Evolutionary conservation across 768 basidiomycete genomes (phyloP).

Genomic region (Pleurotus tuoliensis): DNA sequence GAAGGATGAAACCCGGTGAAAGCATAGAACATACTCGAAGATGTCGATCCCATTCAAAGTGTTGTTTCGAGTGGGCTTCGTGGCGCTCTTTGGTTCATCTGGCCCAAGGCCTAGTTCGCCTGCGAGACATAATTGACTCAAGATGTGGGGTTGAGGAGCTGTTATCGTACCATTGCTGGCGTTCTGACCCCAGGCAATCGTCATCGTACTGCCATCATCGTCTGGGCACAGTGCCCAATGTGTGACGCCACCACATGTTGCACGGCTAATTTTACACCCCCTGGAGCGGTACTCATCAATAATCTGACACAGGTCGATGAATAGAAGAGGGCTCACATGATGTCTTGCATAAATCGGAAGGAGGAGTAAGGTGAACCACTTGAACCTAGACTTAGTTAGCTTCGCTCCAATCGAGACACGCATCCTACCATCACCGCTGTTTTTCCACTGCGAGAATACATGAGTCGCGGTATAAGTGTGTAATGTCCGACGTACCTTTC

Average conservation of each 20-base stretch:
- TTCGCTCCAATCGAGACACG: slow-evolving; percentile 1
- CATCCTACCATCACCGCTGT: slow-evolving; percentile 79
- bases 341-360: slow-evolving; percentile 84
- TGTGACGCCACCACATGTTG: slow-evolving; percentile 81
- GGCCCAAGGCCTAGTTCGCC: slow-evolving; percentile 80
- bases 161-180: slow-evolving; percentile 65
- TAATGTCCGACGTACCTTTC: slow-evolving; percentile 44
- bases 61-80: slow-evolving; percentile 70
- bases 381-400: slow-evolving; percentile 51
- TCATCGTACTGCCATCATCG: slow-evolving; percentile 73
- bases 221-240: slow-evolving; percentile 80
- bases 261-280: slow-evolving; percentile 73
- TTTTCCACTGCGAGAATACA: slow-evolving; percentile 71
- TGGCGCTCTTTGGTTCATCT: slow-evolving; percentile 82
- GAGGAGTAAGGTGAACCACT: slow-evolving; percentile 84
- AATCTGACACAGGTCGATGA: background rate
- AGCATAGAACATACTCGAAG: slow-evolving; percentile 51
- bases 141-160: background rate
- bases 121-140: slow-evolving; percentile 15
- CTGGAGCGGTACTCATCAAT: slow-evolving; percentile 27
- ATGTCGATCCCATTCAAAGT: slow-evolving; percentile 79
- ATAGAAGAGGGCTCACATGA: slow-evolving; percentile 51
- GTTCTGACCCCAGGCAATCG: slow-evolving; percentile 82
- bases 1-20: background rate
- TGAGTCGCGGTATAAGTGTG: background rate